Conservation (phyloP, 148 eudicot species). For the Rhododendron griersonianum region DNA sequence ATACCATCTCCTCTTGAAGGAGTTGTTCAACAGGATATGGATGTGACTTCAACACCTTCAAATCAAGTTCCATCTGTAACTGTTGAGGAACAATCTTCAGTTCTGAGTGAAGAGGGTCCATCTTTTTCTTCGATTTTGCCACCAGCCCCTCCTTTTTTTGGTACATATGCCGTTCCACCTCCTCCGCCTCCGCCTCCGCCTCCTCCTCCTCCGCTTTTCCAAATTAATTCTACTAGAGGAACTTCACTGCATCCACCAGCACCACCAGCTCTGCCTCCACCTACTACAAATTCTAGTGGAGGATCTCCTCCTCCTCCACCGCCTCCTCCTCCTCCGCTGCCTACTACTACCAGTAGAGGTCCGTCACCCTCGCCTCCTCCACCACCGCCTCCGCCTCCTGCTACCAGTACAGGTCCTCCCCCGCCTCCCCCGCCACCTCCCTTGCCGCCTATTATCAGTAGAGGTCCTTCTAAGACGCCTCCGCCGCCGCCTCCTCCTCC, state of each 20-base stretch:
- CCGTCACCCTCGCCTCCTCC: slow-evolving; percentile 20
- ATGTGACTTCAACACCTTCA: slow-evolving; percentile 17
- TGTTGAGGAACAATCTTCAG: slow-evolving; percentile 19
- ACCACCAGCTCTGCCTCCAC: slow-evolving; percentile 24
- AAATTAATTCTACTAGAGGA: slow-evolving; percentile 12
- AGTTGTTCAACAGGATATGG: slow-evolving; percentile 25
- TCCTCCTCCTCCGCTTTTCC: slow-evolving; percentile 17
- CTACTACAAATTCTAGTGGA: slow-evolving; percentile 17
- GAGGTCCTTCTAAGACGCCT: slow-evolving; percentile 14
- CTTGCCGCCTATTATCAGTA: slow-evolving; percentile 19
- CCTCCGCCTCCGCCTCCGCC: slow-evolving; percentile 19
- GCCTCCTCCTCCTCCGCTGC: slow-evolving; percentile 15
- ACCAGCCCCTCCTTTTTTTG: slow-evolving; percentile 13
- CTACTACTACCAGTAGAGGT: slow-evolving; percentile 18
- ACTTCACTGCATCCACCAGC: slow-evolving; percentile 14
- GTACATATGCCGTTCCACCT: slow-evolving; percentile 12
- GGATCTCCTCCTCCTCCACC: slow-evolving; percentile 17
- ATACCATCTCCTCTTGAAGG: slow-evolving; percentile 21
- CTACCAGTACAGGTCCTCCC: slow-evolving; percentile 20
- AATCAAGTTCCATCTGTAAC: slow-evolving; percentile 18
- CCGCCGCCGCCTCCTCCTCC: slow-evolving; percentile 28
- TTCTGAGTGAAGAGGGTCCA: slow-evolving; percentile 20
- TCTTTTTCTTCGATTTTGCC: slow-evolving; percentile 5
- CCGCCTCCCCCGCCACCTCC: slow-evolving; percentile 31
- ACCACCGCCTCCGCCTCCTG: slow-evolving; percentile 23